Percentiles rank a stretch among this genome's conserved stretches.
Conservation (phyloP, 2,329 filamentous ascomycete species). For the Proliferodiscus dingleyae region DNA sequence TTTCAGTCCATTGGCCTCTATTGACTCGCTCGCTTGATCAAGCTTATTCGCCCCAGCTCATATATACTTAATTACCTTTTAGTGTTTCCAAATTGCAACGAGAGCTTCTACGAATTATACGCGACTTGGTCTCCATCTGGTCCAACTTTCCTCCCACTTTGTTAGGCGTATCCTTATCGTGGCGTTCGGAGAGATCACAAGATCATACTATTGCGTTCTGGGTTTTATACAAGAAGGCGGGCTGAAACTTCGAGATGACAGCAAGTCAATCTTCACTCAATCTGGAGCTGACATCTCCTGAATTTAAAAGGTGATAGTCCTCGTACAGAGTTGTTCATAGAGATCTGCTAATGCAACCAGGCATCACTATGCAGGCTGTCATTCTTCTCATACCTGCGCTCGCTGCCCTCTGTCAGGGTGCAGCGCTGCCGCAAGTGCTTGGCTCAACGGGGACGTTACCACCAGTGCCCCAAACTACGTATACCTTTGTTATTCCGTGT, state of each 20-base stretch:
- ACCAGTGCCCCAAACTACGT: not conserved
- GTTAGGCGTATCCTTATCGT: constrained; percentile 10
- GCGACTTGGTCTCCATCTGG: constrained; percentile 1
- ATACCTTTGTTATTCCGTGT: constrained; percentile 5
- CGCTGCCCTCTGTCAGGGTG: constrained; percentile 10
- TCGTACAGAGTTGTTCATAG: not conserved
- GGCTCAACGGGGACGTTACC: not conserved
- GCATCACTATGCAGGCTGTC: constrained; percentile 10
- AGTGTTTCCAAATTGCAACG: constrained; percentile 11
- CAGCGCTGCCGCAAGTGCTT: constrained; percentile 11
- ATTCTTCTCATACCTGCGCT: constrained; percentile 11
- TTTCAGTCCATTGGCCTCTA: constrained; percentile 8
- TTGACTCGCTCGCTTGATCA: constrained; percentile 12
- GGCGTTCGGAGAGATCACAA: constrained; percentile 15
- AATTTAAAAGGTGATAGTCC: not conserved
- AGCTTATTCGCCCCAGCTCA: constrained; percentile 12
- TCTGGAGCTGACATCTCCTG: not conserved
- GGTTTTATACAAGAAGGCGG: constrained; percentile 17
- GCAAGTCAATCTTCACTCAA: not conserved
- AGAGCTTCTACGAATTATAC: constrained; percentile 6
- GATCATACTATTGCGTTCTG: constrained; percentile 1
- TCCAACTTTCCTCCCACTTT: constrained; percentile 4
- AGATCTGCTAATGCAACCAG: constrained; percentile 3
- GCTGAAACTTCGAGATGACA: constrained; percentile 1
- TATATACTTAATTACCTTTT: constrained; percentile 16